phyloP scores from a whole-genome alignment of 192 early-diverging fungal genomes.

The Podila verticillata region DNA sequence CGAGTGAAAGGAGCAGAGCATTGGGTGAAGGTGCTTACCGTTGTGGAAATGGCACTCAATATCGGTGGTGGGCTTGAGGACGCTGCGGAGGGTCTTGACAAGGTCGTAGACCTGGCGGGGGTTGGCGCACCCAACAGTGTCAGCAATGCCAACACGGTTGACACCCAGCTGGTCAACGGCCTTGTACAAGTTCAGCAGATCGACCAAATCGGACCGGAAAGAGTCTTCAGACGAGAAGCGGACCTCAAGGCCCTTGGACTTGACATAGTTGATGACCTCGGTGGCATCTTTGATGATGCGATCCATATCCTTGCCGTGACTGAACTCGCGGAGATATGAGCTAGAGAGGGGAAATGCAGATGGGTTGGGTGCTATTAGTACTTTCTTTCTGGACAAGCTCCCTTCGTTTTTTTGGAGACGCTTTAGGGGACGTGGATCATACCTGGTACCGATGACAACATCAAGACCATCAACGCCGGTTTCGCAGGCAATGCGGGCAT shows the following conservation, averaged over 20 bases:
- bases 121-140: conserved; percentile 98
- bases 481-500: conserved; percentile 95
- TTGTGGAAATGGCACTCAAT: conserved; percentile 99
- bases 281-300: conserved; percentile 96
- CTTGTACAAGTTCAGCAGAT: conserved; percentile 96
- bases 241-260: conserved; percentile 95
- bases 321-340: conserved; percentile 96
- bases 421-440: background rate
- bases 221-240: conserved; percentile 99
- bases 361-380: too few species aligned
- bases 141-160: conserved; percentile 98
- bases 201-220: conserved; percentile 96
- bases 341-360: conserved; percentile 5
- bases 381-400: too few species aligned
- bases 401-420: too few species aligned
- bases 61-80: conserved; percentile 90
- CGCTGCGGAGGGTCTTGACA: conserved; percentile 92
- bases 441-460: conserved; percentile 96
- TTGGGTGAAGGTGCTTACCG: conserved; percentile 45
- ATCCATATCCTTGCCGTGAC: conserved; percentile 99
- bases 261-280: conserved; percentile 96
- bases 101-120: conserved; percentile 98
- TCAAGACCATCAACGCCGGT: conserved; percentile 98
- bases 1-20: background rate
- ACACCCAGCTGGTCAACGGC: conserved; percentile 98